phyloP scores from a whole-genome alignment of 177 flowering plant species.

The Vitis hybrid region DNA sequence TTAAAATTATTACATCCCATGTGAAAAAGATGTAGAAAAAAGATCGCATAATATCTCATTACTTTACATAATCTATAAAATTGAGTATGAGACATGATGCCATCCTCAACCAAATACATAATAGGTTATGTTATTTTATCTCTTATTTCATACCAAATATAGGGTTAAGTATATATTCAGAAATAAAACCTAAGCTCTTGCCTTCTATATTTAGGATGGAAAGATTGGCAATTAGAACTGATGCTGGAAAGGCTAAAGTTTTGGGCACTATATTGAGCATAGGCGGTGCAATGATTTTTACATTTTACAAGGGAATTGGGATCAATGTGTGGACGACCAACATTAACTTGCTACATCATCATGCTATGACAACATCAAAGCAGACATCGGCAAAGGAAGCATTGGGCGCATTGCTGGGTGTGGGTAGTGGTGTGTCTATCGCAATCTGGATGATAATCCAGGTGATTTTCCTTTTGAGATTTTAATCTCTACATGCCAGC shows the following conservation, averaged over 20 bases:
- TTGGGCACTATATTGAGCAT: constrained; percentile 46
- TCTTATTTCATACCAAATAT: too few relatives aligned
- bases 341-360: constrained; percentile 26
- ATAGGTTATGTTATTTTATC: too few relatives aligned
- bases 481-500: too few relatives aligned
- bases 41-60: too few relatives aligned
- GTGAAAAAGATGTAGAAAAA: too few relatives aligned
- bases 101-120: too few relatives aligned
- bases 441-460: constrained; percentile 53
- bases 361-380: neutral
- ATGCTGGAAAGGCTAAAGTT: constrained; percentile 43
- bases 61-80: too few relatives aligned
- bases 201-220: constrained; percentile 27
- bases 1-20: too few relatives aligned
- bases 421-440: constrained; percentile 35
- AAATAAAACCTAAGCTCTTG: too few relatives aligned
- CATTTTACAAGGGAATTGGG: constrained; percentile 50
- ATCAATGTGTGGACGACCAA: constrained; percentile 36
- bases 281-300: constrained; percentile 60
- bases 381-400: constrained; percentile 10
- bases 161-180: too few relatives aligned
- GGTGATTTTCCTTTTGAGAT: constrained; percentile 23
- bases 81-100: too few relatives aligned
- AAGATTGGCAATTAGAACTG: constrained; percentile 14
- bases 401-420: constrained; percentile 38